Base-by-base conservation (phyloP, 495 filamentous ascomycete species). In the Tuber calosporum region DNA sequence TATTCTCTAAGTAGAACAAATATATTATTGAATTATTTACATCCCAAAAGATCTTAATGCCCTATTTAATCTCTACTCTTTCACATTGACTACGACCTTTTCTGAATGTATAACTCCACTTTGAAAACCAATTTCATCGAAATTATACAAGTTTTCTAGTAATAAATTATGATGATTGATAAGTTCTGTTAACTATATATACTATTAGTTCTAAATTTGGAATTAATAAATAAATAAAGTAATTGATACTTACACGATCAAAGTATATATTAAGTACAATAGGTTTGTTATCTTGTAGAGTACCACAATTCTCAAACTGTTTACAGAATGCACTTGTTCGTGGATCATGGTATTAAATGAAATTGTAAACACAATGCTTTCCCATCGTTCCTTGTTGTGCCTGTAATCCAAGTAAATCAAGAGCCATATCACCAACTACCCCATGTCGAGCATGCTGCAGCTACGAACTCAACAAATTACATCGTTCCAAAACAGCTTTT, bases 161-260 rank as follows among this genome's bases (percentile, higher is more conserved):
- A 9, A 5, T 2, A 71, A 4, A 26, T 53, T n/a, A 38, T 68
- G 26, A 36, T 58, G 26, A 37, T 48, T 68, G 17, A 73, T 38
- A 67, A 68, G 45, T 48, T 73, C 66, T n/a, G 71, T 45, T 36
- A 73, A 67, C 66, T 73, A 73, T 43, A 42, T 68, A n/a, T 19
- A 9, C 0, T 68, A 37, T 73, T 48, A 73, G n/a, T 37, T 5
- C 20, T 9, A 22, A 9, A 4, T 43, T 53, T 66, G n/a, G n/a
- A 37, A 73, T 53, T 53, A 43, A 0, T 1, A 19, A 6, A 6
- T 48, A 48, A 48, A 48, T 48, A 48, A 48, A 4, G 22, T 22
- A 22, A 1, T 22, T n/a, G n/a, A n/a, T 22, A 48, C 43, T 48
- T 68, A 73, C 71, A 40, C 22, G 26, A 68, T 68, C 40, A 40